Conservation (phyloP, 2,329 filamentous ascomycete genomes). For the Phaeosphaeriaceae sp. region DNA sequence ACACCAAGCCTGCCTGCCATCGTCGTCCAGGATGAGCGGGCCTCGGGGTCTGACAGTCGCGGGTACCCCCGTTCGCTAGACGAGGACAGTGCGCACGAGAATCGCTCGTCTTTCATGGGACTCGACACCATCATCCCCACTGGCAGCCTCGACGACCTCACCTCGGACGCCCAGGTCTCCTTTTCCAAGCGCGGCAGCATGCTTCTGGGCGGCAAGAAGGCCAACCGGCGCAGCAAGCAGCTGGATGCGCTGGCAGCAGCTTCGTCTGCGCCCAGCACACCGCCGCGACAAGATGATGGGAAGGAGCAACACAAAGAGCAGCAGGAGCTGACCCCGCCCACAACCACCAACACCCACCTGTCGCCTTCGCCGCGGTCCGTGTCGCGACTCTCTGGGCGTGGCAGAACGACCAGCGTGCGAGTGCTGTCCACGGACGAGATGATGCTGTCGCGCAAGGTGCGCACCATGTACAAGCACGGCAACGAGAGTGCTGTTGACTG, state of each 20-base stretch:
- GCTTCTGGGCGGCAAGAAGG: conserved; percentile 61
- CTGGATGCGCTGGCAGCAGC: conserved; percentile 31
- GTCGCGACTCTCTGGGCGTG: conserved; percentile 45
- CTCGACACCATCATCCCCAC: conserved; percentile 64
- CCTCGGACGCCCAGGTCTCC: conserved; percentile 58
- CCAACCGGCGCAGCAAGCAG: conserved; percentile 46
- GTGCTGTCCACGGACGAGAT: conserved; percentile 70
- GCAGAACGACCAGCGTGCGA: conserved; percentile 50
- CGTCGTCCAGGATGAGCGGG: conserved; percentile 51
- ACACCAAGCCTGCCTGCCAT: conserved; percentile 55
- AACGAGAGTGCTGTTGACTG: conserved; percentile 62
- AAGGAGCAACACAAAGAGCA: conserved; percentile 16
- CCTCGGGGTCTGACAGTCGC: conserved; percentile 8
- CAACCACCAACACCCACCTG: conserved; percentile 32
- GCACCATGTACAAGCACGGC: conserved; percentile 69
- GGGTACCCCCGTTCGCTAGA: conserved; percentile 14
- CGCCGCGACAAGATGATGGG: conserved; percentile 19
- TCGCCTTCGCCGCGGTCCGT: conserved; percentile 43
- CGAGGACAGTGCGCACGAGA: conserved; percentile 10
- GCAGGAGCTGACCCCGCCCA: conserved; percentile 26
- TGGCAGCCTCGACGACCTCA: conserved; percentile 60
- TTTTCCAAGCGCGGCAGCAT: conserved; percentile 69
- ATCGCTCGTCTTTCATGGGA: conserved; percentile 50
- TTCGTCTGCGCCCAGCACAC: conserved; percentile 19
- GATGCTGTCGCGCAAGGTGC: conserved; percentile 66